Base-by-base conservation (phyloP, 176 grass and related monocot species). In the Neostapfia colusana region DNA sequence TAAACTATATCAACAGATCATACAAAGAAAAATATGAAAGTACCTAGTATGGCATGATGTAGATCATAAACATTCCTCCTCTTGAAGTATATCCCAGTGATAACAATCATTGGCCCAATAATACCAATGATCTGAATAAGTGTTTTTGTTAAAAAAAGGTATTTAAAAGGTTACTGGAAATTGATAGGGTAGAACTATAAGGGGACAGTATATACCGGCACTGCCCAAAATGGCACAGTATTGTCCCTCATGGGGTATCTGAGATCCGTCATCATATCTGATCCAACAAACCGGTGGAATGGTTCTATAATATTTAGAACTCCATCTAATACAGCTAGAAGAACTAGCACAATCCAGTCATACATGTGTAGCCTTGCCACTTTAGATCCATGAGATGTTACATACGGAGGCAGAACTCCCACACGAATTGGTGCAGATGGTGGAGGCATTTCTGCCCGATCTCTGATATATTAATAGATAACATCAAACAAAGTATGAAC, bases 21-120 rank as follows among this genome's bases (percentile, higher is more conserved):
- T 31, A 44, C 41, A 78, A 36, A 2, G 60, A 81, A 36, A 3
- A 66, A 35, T 13, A 65, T 45, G 15, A 40, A 44, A 18, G 49
- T 77, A 90, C 91, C 91, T 67, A 93, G 74, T 73, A 90, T 85
- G 9, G 82, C 82, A 85, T 93, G 84, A 74, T 93, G 91, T 48
- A 93, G 67, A 88, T 93, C 91, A 83, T 93, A 93, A 24, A 93
- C 77, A 77, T 93, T 93, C 42, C 81, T 90, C 81, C 69, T 89
- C 69, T 80, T 85, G 40, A 90, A 77, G 78, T 93, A 93, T 81
- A 93, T 85, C 36, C 43, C 88, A 62, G 46, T 67, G 0, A 93
- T 82, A 23, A 93, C 85, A 63, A 90, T 27, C 7, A 90, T 73
- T 35, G 91, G 91, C 75, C 80, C 80, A 66, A 90, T 77, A 11